A percentile compares a stretch with the other conserved stretches of the same genome.
Conservation (phyloP, 2,329 filamentous ascomycete species). For the Botrytis fragariae region DNA sequence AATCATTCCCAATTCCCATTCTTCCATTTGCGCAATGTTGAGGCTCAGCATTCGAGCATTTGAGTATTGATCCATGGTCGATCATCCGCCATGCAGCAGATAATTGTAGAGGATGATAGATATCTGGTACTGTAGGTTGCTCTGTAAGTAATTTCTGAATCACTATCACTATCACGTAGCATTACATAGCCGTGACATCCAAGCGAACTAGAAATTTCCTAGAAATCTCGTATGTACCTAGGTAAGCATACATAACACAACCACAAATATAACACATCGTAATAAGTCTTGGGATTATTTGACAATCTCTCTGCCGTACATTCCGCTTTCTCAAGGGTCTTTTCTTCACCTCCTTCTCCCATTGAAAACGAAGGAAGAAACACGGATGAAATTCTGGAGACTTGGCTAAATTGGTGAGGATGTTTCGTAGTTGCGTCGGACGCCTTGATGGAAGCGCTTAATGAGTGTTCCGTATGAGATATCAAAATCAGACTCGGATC, state of each 20-base stretch:
- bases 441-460: not conserved
- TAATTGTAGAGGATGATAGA: not conserved
- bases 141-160: not conserved
- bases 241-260: not conserved
- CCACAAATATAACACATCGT: not conserved
- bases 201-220: not conserved
- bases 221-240: not conserved
- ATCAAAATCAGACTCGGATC: not conserved
- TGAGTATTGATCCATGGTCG: not conserved
- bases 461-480: not conserved
- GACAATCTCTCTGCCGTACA: not conserved
- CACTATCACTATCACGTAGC: not conserved
- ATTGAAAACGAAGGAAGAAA: constrained; percentile 5
- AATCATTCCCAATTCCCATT: not conserved
- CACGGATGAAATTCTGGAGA: constrained; percentile 1
- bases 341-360: not conserved
- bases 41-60: constrained; percentile 6
- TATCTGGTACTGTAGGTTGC: not conserved
- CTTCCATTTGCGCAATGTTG: not conserved
- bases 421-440: constrained; percentile 1
- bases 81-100: not conserved
- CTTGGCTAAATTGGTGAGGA: not conserved
- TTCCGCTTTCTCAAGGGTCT: not conserved
- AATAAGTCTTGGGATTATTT: not conserved
- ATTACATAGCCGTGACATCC: constrained; percentile 1